Base-by-base conservation (phyloP, 2,329 filamentous ascomycete species). In the Furcasterigmium furcatum region DNA sequence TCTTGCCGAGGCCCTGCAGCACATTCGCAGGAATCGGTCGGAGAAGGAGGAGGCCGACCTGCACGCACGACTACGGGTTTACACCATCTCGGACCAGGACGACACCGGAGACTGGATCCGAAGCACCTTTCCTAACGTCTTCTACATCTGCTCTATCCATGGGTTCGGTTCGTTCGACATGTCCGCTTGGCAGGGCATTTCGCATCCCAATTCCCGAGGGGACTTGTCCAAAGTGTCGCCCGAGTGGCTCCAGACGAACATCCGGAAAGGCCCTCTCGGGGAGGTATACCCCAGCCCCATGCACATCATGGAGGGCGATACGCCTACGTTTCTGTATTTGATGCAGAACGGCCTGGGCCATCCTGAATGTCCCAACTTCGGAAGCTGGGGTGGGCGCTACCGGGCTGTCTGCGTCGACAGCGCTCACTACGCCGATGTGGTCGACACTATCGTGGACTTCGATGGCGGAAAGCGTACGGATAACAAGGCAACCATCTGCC, bases 81-180 rank as follows among this genome's bases (percentile, higher is more conserved):
- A 79, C 54, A 62, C 77, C 25, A 80, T 82, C 46, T 79, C 75
- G 3, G 79, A 82, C 50, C 79, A 82, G 52, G 78, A 82, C 48
- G 72, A 83, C 47, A 72, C 74, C 0, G 77, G 76, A 0, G 59
- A 68, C 1, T 82, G 77, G 77, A 74, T 83, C 35, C 71, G 78
- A 18, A 59, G 63, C 36, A 68, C 65, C 1, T 81, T 73, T 48
- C 76, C 79, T 0, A 67, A 74, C 27, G 55, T 82, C 3, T 74
- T 77, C 53, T 82, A 79, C 56, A 78, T 82, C 44, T 63, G 62
- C 7, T 76, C 73, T 0, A 56, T 80, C 1, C 79, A 82, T 51
- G 76, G 68, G 4, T 82, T 71, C 68, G 76, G 74, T 50, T 62
- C 73, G 36, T 84, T 82, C 48, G 68, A 66, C 2, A 52, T 72